phyloP scores from a whole-genome alignment of 2,329 filamentous ascomycete species.

The Purpureocillium lavendulum region DNA sequence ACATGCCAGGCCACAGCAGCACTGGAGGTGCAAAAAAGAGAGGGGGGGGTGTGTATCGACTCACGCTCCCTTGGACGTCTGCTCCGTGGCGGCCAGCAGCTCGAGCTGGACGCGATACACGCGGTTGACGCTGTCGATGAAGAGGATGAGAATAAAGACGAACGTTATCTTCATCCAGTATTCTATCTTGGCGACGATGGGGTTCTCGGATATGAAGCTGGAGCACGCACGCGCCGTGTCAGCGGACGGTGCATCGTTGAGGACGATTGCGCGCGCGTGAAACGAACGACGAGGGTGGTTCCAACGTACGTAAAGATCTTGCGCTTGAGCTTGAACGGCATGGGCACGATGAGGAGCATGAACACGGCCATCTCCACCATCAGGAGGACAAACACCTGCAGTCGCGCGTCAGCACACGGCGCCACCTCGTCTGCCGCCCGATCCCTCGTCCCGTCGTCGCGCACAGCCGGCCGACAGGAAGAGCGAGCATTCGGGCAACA shows the following conservation, averaged over 20 bases:
- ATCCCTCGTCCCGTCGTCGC: background rate
- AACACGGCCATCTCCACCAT: conserved; percentile 79
- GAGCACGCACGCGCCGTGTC: too few species aligned
- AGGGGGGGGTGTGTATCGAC: conserved; percentile 16
- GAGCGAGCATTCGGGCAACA: conserved; percentile 5
- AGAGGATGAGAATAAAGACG: conserved; percentile 97
- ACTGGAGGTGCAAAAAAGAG: too few species aligned
- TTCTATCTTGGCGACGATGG: conserved; percentile 79
- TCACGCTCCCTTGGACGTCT: conserved; percentile 32
- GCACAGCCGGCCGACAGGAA: background rate
- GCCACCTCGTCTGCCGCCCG: background rate
- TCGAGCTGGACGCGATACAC: conserved; percentile 96
- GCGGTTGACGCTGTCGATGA: conserved; percentile 90
- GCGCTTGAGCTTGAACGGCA: conserved; percentile 79
- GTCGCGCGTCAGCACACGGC: conserved; percentile 11
- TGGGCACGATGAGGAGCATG: conserved; percentile 71
- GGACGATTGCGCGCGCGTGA: background rate
- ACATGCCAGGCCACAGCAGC: too few species aligned
- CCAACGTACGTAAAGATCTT: conserved; percentile 71
- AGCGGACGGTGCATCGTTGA: too few species aligned
- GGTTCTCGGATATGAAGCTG: conserved; percentile 89
- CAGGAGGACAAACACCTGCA: conserved; percentile 72
- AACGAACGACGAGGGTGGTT: conserved; percentile 13
- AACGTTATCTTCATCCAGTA: conserved; percentile 99
- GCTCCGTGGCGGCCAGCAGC: conserved; percentile 63